Conservation (phyloP, 192 early-diverging fungal genomes). For the Rhizophagus prolifer region DNA sequence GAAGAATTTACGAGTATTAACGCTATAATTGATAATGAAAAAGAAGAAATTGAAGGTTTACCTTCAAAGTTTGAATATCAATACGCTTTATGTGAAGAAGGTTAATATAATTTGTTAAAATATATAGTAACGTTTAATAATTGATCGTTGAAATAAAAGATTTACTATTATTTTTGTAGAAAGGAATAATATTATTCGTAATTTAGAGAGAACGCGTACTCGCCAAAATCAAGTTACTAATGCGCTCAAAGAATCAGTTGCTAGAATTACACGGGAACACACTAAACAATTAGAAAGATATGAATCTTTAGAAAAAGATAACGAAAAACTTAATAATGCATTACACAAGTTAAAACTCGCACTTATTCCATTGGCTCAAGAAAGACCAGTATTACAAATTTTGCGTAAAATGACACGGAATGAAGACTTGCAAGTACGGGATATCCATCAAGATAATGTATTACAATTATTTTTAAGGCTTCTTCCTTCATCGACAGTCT, state of each 20-base stretch:
- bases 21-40: not conserved
- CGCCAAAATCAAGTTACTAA: conserved; percentile 12
- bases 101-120: not conserved
- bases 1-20: not conserved
- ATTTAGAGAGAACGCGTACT: conserved; percentile 8
- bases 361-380: conserved; percentile 8
- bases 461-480: conserved; percentile 16
- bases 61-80: conserved; percentile 5
- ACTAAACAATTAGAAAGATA: not conserved
- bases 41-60: not conserved
- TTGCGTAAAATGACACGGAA: conserved; percentile 7
- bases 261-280: not conserved
- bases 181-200: conserved; percentile 8
- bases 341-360: conserved; percentile 17
- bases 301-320: conserved; percentile 8
- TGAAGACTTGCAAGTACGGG: conserved; percentile 16
- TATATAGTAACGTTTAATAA: not conserved
- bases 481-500: not conserved
- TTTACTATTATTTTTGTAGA: conserved; percentile 5
- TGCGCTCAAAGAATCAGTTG: conserved; percentile 19
- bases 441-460: conserved; percentile 15
- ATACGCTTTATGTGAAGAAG: conserved; percentile 14
- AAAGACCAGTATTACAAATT: conserved; percentile 16
- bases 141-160: not conserved
- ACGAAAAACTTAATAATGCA: conserved; percentile 9